These are phyloP conservation scores for Cercospora zeae-maydis DNA, from an alignment of 2,329 filamentous ascomycete genomes.

Conservation along the genomic window DNA sequence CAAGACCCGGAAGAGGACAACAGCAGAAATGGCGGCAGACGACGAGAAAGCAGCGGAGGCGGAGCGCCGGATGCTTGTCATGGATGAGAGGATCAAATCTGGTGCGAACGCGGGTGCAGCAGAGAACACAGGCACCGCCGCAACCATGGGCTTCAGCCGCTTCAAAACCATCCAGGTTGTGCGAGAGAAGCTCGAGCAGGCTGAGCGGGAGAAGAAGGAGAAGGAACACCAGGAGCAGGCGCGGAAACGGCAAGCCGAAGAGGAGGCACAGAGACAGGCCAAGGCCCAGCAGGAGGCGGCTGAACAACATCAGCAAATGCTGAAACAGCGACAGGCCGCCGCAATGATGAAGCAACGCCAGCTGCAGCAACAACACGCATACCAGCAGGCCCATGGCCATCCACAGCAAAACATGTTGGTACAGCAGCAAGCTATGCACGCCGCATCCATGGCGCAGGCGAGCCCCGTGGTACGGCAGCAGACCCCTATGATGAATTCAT, in stretches of 20 bases:
- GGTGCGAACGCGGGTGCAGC: slow-evolving; percentile 54
- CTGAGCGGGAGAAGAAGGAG: slow-evolving; percentile 56
- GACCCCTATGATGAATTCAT: slow-evolving; percentile 46
- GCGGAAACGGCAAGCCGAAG: slow-evolving; percentile 45
- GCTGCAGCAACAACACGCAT: slow-evolving; percentile 23
- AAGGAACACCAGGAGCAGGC: slow-evolving; percentile 42
- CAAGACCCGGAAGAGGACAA: slow-evolving; percentile 86
- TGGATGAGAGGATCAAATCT: slow-evolving; percentile 76
- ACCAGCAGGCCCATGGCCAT: slow-evolving; percentile 36
- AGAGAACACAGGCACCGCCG: slow-evolving; percentile 67
- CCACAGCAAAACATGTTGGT: slow-evolving; percentile 39
- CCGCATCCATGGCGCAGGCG: slow-evolving; percentile 48
- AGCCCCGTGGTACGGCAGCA: slow-evolving; percentile 57
- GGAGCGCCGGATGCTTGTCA: slow-evolving; percentile 87
- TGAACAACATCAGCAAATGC: slow-evolving; percentile 26
- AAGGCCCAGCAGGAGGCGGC: slow-evolving; percentile 45
- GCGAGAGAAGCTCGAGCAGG: slow-evolving; percentile 55
- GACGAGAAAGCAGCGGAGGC: slow-evolving; percentile 85
- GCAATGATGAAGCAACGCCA: slow-evolving; percentile 45
- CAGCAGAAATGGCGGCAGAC: slow-evolving; percentile 91
- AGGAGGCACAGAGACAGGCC: slow-evolving; percentile 45
- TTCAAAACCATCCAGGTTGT: slow-evolving; percentile 88
- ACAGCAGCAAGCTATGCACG: slow-evolving; percentile 43
- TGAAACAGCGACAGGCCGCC: slow-evolving; percentile 42
- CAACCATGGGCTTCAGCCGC: slow-evolving; percentile 76